A percentile compares a stretch with the other conserved stretches of the same genome.
Conservation (phyloP, 805 yeast species). For the Candida multigemmis region DNA sequence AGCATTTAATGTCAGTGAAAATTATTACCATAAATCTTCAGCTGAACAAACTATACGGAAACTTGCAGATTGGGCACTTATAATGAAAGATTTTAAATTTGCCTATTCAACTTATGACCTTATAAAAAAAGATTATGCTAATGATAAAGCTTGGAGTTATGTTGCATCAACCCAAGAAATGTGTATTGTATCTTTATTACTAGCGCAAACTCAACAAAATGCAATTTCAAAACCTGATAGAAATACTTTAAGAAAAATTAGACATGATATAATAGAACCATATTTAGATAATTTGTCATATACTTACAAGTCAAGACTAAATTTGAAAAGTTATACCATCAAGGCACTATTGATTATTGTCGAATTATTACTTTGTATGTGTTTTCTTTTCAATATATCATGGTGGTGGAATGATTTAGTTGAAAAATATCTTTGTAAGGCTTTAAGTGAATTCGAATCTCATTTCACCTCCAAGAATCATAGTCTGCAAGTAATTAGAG, state of each 20-base stretch:
- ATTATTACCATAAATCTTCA: constrained; percentile 51
- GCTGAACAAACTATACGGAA: constrained; percentile 71
- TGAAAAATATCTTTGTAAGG: constrained; percentile 35
- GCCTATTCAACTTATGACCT: constrained; percentile 81
- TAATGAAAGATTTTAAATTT: constrained; percentile 80
- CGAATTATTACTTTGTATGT: constrained; percentile 56
- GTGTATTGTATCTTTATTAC: constrained; percentile 64
- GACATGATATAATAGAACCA: constrained; percentile 48
- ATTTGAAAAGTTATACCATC: constrained; percentile 59
- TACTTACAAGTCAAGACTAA: constrained; percentile 65
- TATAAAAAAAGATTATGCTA: constrained; percentile 65
- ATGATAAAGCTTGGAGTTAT: constrained; percentile 73
- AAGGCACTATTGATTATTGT: constrained; percentile 58
- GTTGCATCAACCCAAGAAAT: constrained; percentile 85
- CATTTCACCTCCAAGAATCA: constrained; percentile 28
- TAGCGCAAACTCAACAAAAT: constrained; percentile 44
- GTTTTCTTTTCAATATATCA: constrained; percentile 27
- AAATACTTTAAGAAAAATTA: constrained; percentile 36
- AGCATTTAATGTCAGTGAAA: constrained; percentile 40
- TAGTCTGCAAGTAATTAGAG: constrained; percentile 37
- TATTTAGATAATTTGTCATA: constrained; percentile 65
- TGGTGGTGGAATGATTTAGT: constrained; percentile 39
- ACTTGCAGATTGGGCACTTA: constrained; percentile 87
- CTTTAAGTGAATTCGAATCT: constrained; percentile 36
- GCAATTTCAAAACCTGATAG: constrained; percentile 25